A percentile compares a stretch with the other conserved stretches of the same genome.
These are phyloP conservation scores for Tolypocladium pustulatum DNA, from an alignment of 2,329 filamentous ascomycete species.

Conservation along the genomic window DNA sequence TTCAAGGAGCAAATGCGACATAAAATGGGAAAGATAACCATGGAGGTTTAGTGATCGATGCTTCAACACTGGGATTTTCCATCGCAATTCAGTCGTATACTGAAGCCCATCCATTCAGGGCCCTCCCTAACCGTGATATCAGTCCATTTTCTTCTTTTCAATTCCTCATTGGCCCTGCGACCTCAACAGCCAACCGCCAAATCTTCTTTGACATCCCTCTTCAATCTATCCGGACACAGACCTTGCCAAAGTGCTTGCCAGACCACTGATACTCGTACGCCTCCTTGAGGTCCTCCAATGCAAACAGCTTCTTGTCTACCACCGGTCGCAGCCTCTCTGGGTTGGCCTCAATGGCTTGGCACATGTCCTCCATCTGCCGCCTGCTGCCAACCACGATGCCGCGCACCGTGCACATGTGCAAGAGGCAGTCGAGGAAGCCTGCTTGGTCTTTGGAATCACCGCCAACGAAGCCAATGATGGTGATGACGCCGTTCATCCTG, in stretches of 20 bases:
- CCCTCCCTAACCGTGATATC: too few relatives aligned
- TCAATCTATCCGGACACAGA: slow-evolving; percentile 20
- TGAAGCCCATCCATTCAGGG: too few relatives aligned
- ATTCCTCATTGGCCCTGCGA: too few relatives aligned
- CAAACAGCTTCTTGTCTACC: slow-evolving; percentile 34
- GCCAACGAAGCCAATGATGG: slow-evolving; percentile 26
- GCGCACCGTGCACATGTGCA: slow-evolving; percentile 27
- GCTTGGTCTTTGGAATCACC: slow-evolving; percentile 16
- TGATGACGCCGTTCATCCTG: slow-evolving; percentile 34
- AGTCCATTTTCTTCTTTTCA: too few relatives aligned
- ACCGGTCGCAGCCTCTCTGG: slow-evolving; percentile 33
- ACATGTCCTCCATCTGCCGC: slow-evolving; percentile 40
- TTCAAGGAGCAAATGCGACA: too few relatives aligned
- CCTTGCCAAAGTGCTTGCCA: slow-evolving; percentile 28
- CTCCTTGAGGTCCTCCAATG: slow-evolving; percentile 32
- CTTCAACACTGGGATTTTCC: too few relatives aligned
- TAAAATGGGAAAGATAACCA: too few relatives aligned
- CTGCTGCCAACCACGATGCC: slow-evolving; percentile 36
- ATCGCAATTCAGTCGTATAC: too few relatives aligned
- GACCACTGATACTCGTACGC: slow-evolving; percentile 29
- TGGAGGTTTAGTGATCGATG: too few relatives aligned
- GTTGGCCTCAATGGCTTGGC: slow-evolving; percentile 34
- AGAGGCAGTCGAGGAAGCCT: slow-evolving; percentile 22
- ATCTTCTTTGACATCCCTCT: neutral
- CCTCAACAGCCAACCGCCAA: neutral